Base-by-base conservation (phyloP, 2,329 filamentous ascomycete genomes). In the Trichoderma lentiforme region DNA sequence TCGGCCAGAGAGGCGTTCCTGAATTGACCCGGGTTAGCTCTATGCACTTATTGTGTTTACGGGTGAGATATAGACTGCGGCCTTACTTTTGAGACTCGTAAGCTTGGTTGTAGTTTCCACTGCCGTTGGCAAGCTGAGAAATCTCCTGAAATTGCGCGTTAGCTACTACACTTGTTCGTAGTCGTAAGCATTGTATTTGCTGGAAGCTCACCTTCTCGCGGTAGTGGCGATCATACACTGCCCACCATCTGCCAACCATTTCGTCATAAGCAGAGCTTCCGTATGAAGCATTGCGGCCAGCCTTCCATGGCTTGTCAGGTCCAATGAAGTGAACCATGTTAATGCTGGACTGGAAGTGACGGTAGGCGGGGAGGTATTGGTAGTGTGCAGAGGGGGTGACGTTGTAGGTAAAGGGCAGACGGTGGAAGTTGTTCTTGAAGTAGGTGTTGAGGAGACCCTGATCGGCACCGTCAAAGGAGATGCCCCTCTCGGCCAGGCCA, bases 381-480 rank as follows among this genome's bases (percentile, higher is more conserved):
- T 99, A 99, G 81, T 97, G 94, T 28, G 92, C 95, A 74, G 93
- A 98, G 1, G 96, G 96, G 0, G 96, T 99, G 81, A 96, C 96
- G 81, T 99, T 99, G 86, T 98, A 99, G 65, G 91, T 92, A 83
- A 99, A 99, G 82, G 93, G 95, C 78, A 99, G 83, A 75, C 95
- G 91, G 82, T 98, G 91, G 88, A 91, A 97, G 73, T 88, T 89
- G 80, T 91, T 86, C 82, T 92, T 88, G 83, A 96, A 99, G 83
- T 98, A 92, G 87, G 97, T 95, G 81, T 99, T 99, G 76, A 99
- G 84, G 66, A 99, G 85, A 70, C 96, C 96, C 83, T 99, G 96
- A 80, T 99, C 96, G 47, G 96, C 96, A 63, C 96, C 96, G 80
- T 99, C 96, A 79, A 99, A 99, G 75, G 95, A 98, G 79, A 95